Evolutionary conservation across 2,329 filamentous ascomycete genomes (phyloP).

Genomic region (Sordariomycetes sp.): DNA sequence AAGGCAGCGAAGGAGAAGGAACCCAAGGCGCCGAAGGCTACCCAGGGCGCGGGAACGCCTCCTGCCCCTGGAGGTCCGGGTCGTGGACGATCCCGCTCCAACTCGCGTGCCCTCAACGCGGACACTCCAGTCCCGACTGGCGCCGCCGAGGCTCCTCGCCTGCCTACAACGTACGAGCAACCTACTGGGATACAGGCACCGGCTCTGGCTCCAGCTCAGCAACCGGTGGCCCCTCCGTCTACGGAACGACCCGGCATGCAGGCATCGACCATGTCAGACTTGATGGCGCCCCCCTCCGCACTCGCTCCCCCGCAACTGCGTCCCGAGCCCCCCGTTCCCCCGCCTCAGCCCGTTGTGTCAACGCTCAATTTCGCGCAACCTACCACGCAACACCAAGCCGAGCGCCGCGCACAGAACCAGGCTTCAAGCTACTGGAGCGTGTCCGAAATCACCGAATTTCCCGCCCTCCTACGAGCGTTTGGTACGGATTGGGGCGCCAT

Average conservation of each 20-base stretch:
- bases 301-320: slow-evolving; percentile 33
- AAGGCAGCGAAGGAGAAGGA: slow-evolving; percentile 27
- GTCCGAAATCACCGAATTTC: slow-evolving; percentile 69
- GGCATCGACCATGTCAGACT: slow-evolving; percentile 33
- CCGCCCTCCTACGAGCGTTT: slow-evolving; percentile 59
- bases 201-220: slow-evolving; percentile 14
- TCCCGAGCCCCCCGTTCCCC: slow-evolving; percentile 36
- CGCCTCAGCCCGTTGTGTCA: slow-evolving; percentile 33
- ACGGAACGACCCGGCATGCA: slow-evolving; percentile 23
- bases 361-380: slow-evolving; percentile 36
- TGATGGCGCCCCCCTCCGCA: slow-evolving; percentile 34
- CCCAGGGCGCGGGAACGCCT: slow-evolving; percentile 35
- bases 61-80: slow-evolving; percentile 22
- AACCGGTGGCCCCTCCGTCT: slow-evolving; percentile 11
- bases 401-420: slow-evolving; percentile 43
- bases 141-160: slow-evolving; percentile 27
- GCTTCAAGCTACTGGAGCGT: slow-evolving; percentile 84
- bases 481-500: slow-evolving; percentile 72
- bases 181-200: slow-evolving; percentile 30
- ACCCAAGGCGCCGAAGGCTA: slow-evolving; percentile 29
- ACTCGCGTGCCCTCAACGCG: slow-evolving; percentile 34
- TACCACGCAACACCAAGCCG: slow-evolving; percentile 24
- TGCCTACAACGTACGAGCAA: slow-evolving; percentile 32
- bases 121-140: slow-evolving; percentile 27
- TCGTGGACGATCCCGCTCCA: slow-evolving; percentile 43